Percentiles rank a stretch among this genome's conserved stretches.
Evolutionary conservation across 352 stramenopile species (phyloP).

Genomic region (Phytophthora podocarpi): DNA sequence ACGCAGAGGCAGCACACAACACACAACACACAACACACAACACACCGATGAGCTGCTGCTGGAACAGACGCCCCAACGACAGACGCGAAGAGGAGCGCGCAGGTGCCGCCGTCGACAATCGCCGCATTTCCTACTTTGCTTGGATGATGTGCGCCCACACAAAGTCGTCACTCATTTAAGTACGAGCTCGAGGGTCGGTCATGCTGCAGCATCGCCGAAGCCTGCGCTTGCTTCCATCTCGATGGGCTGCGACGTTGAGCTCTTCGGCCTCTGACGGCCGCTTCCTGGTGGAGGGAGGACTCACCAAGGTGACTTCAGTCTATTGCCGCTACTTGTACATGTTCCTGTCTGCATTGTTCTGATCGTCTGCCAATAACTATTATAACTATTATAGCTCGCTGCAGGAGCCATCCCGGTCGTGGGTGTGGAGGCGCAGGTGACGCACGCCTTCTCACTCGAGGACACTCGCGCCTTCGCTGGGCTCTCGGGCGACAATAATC

Average conservation of each 20-base stretch:
- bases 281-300: slow-evolving; percentile 43
- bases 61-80: slow-evolving; percentile 39
- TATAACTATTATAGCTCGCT: no score
- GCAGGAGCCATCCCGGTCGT: slow-evolving; percentile 48
- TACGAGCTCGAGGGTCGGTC: slow-evolving; percentile 16
- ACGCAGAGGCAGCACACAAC: background rate
- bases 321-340: no score
- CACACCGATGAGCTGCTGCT: slow-evolving; percentile 44
- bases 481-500: slow-evolving; percentile 77
- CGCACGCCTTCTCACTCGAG: slow-evolving; percentile 60
- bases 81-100: slow-evolving; percentile 28
- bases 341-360: background rate
- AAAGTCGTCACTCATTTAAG: slow-evolving; percentile 13
- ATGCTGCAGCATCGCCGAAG: background rate
- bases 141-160: slow-evolving; percentile 18
- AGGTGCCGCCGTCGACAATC: slow-evolving; percentile 34
- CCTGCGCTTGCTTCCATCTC: background rate
- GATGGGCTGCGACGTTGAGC: slow-evolving; percentile 14
- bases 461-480: slow-evolving; percentile 69
- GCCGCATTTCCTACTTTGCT: slow-evolving; percentile 28
- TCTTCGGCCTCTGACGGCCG: slow-evolving; percentile 3
- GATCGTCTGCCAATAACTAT: no score
- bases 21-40: background rate
- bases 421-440: slow-evolving; percentile 63
- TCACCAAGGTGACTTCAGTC: slow-evolving; percentile 31